Evolutionary conservation across 768 basidiomycete species (phyloP), one percentile per base, ranked within the genome.

Genomic region (Auriscalpium vulgare): DNA sequence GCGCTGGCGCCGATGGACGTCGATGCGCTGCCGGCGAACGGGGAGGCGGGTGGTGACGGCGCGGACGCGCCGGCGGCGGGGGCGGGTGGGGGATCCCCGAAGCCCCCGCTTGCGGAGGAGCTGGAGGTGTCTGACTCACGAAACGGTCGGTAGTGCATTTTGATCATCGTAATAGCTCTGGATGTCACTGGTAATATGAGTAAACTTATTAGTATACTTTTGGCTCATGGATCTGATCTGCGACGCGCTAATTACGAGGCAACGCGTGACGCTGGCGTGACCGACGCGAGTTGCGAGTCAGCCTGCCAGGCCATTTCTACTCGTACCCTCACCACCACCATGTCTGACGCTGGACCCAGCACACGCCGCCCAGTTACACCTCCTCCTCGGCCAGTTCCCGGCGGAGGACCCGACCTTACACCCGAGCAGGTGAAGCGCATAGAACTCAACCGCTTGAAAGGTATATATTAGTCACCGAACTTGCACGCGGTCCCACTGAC

Each of bases 391-490:
- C 17, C 29, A 21, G 23, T 8, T 14, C 47, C 52, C 10, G 51
- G 56, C 11, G 51, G 55, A 34, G 63, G 53, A 34, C 21, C 64
- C 1, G 62, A 66, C 53, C 59, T 84, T 36, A 83, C 84, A 8
- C 81, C 85, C 13, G 89, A 92, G 59, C 82, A 87, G 66, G 71
- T 81, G 47, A 85, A 80, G 65, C 79, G 81, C 55, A 76, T 91
- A 23, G 89, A 93, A 67, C 76, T 91, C 45, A 91, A 92, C 63
- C 80, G 90, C 53, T 71, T 92, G 21, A 84, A 79, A 81, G 88
- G 88, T 87, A 51, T 38, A 19, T 47, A 13, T 19, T 23, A 8
- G 51, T 63, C 34, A 37, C 37, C 29, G 37, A 37, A 48, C 10
- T 37, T 21, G 21, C 47, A 29, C 35, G 44, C 10, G 36, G 47